A percentile compares a stretch with the other conserved stretches of the same genome.
Conservation (phyloP, 805 yeast genomes). For the Teunomyces atbi region DNA sequence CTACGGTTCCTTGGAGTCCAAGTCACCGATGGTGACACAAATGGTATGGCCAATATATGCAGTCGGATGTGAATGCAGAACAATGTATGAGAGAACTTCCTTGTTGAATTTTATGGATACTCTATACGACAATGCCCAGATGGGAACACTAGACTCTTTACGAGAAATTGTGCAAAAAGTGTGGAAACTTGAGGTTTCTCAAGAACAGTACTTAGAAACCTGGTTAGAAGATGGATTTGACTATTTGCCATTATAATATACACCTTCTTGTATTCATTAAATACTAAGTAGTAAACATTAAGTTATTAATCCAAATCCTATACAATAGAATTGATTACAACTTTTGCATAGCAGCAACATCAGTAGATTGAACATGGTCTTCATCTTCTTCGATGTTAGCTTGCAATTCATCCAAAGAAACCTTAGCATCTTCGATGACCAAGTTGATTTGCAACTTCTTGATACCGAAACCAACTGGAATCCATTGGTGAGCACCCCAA, state of each 20-base stretch:
- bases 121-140: constrained; percentile 47
- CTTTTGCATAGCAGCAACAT: constrained; percentile 97
- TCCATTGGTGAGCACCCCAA: constrained; percentile 98
- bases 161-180: constrained; percentile 42
- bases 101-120: constrained; percentile 37
- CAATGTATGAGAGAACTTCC: constrained; percentile 26
- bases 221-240: constrained; percentile 55
- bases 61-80: constrained; percentile 44
- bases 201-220: constrained; percentile 45
- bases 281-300: constrained; percentile 6
- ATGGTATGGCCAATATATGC: constrained; percentile 65
- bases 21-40: constrained; percentile 52
- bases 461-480: constrained; percentile 99
- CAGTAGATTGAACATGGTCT: constrained; percentile 99
- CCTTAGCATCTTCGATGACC: constrained; percentile 97
- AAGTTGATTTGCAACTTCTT: constrained; percentile 98
- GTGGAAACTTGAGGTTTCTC: constrained; percentile 44
- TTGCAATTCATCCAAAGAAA: constrained; percentile 88
- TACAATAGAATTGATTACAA: constrained; percentile 53
- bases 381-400: constrained; percentile 80
- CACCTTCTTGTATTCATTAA: constrained; percentile 6
- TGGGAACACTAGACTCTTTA: constrained; percentile 52
- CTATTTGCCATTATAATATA: constrained; percentile 38
- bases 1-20: constrained; percentile 44
- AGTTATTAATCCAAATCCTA: constrained; percentile 14